A percentile compares a stretch with the other conserved stretches of the same genome.
Conservation (phyloP, 1,284 basidiomycete species). For the Naganishia sp. region DNA sequence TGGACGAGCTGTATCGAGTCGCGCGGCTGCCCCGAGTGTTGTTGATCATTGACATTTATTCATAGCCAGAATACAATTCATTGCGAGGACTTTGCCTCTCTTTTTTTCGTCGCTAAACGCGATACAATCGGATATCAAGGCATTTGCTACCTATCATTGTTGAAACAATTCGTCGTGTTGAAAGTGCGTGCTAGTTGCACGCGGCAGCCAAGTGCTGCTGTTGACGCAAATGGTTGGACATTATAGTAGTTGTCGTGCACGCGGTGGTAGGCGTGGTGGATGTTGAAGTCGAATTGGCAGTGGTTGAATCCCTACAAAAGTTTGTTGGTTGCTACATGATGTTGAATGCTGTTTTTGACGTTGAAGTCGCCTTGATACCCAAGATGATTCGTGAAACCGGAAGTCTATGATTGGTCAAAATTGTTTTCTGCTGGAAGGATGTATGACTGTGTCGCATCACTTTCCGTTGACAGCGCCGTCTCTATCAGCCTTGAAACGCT, state of each 20-base stretch:
- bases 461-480: slow-evolving; percentile 4
- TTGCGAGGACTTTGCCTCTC: slow-evolving; percentile 1
- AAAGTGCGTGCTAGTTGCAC: neutral
- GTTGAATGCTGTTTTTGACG: slow-evolving; percentile 29
- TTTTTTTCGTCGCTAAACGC: slow-evolving; percentile 22
- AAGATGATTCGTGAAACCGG: slow-evolving; percentile 18
- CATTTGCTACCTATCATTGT: slow-evolving; percentile 26
- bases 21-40: no score
- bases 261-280: neutral
- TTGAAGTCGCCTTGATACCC: slow-evolving; percentile 30
- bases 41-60: neutral
- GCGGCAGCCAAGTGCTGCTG: neutral
- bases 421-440: slow-evolving; percentile 1
- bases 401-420: slow-evolving; percentile 15
- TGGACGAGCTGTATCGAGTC: no score
- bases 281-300: slow-evolving; percentile 24
- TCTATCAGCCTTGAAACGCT: slow-evolving; percentile 68
- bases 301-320: slow-evolving; percentile 22
- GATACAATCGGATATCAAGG: slow-evolving; percentile 31
- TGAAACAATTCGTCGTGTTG: slow-evolving; percentile 28
- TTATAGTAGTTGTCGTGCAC: slow-evolving; percentile 17
- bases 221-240: slow-evolving; percentile 15
- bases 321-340: slow-evolving; percentile 26
- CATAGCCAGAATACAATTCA: slow-evolving; percentile 10
- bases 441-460: neutral